These are phyloP conservation scores for Pinus taeda DNA, from an alignment of 75 land plant species.

Conservation along the genomic window DNA sequence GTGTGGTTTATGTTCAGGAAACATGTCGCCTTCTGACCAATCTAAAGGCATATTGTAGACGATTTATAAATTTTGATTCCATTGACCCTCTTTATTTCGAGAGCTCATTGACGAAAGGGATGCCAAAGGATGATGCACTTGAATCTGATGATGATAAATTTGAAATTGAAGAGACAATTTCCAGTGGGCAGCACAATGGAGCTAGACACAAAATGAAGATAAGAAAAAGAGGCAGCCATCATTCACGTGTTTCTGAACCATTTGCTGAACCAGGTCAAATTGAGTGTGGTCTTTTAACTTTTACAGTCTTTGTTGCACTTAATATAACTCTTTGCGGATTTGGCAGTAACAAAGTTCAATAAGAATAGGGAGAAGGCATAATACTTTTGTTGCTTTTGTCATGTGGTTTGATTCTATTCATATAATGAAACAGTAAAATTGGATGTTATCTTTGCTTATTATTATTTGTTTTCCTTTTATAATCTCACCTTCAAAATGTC, in stretches of 20 bases:
- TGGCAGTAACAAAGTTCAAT: not conserved
- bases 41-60: constrained; percentile 65
- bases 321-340: not conserved
- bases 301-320: not conserved
- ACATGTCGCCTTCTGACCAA: constrained; percentile 73
- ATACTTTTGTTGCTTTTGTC: not conserved
- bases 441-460: not conserved
- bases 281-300: not conserved
- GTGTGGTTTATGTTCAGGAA: constrained; percentile 36
- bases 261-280: not conserved
- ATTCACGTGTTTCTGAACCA: constrained; percentile 5
- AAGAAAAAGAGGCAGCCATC: not conserved
- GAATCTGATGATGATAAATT: constrained; percentile 56
- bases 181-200: constrained; percentile 27
- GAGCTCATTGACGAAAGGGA: constrained; percentile 8
- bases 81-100: constrained; percentile 21
- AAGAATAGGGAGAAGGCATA: not conserved
- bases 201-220: constrained; percentile 17
- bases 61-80: constrained; percentile 22
- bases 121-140: constrained; percentile 21
- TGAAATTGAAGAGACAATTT: constrained; percentile 28
- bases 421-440: not conserved
- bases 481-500: not conserved
- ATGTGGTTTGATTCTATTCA: not conserved
- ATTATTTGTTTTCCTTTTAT: not conserved